phyloP scores from a whole-genome alignment of 495 filamentous ascomycete genomes.

The Margaritispora aquatica region DNA sequence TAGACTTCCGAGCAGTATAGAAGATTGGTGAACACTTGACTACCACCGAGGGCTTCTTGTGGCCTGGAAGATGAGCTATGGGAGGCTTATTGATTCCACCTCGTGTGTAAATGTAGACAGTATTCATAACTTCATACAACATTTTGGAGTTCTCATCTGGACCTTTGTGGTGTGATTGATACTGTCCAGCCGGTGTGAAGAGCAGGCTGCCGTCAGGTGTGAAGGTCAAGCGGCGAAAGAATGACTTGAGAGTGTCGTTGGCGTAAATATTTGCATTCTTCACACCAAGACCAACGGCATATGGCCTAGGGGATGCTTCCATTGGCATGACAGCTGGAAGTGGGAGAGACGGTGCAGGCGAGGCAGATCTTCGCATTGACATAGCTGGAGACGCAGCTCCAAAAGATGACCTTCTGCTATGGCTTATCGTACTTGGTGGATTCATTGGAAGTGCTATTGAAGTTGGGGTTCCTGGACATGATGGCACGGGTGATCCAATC shows the following conservation, averaged over 20 bases:
- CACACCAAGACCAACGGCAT: conserved; percentile 50
- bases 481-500: conserved; percentile 78
- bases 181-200: conserved; percentile 94
- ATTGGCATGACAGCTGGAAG: conserved; percentile 95
- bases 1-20: conserved; percentile 69
- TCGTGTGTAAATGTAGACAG: conserved; percentile 95
- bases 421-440: conserved; percentile 77
- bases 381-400: conserved; percentile 62
- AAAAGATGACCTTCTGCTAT: conserved; percentile 91
- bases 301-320: conserved; percentile 76
- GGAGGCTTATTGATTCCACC: conserved; percentile 96
- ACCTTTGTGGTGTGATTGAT: conserved; percentile 71
- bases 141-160: conserved; percentile 61
- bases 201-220: conserved; percentile 92
- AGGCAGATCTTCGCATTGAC: conserved; percentile 79
- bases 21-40: conserved; percentile 89
- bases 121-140: conserved; percentile 85
- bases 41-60: conserved; percentile 97
- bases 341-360: conserved; percentile 91
- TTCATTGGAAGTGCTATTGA: conserved; percentile 93
- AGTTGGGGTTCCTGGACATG: conserved; percentile 91
- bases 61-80: conserved; percentile 93
- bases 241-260: conserved; percentile 96
- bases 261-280: conserved; percentile 88
- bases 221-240: conserved; percentile 92